phyloP scores from a whole-genome alignment of 257 asterid genomes.

The Buddleja alternifolia region DNA sequence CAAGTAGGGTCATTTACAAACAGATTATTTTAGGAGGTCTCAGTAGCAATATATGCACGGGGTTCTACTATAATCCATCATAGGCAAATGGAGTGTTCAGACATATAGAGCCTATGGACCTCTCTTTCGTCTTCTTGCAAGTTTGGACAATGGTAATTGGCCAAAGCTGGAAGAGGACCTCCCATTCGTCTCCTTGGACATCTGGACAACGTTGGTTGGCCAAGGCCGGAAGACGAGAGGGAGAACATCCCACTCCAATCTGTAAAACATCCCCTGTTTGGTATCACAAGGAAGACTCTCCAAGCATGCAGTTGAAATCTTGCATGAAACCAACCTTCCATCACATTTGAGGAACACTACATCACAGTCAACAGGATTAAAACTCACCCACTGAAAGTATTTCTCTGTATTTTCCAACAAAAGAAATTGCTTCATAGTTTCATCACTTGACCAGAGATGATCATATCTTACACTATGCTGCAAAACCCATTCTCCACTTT shows the following conservation, averaged over 20 bases:
- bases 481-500: constrained; percentile 20
- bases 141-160: too few species aligned
- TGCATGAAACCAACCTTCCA: constrained; percentile 5
- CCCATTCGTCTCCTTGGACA: neutral
- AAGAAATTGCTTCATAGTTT: constrained; percentile 15
- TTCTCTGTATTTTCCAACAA: neutral
- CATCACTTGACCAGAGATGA: constrained; percentile 30
- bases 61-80: too few species aligned
- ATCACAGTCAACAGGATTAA: constrained; percentile 7
- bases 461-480: constrained; percentile 16
- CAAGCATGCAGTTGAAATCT: constrained; percentile 23
- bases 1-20: too few species aligned
- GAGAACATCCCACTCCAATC: constrained; percentile 27
- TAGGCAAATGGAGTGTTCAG: too few species aligned
- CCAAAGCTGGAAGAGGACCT: too few species aligned
- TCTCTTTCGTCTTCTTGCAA: too few species aligned
- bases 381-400: constrained; percentile 23
- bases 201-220: constrained; percentile 14
- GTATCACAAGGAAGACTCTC: constrained; percentile 20
- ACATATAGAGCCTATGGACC: too few species aligned
- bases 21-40: too few species aligned
- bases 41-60: too few species aligned
- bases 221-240: constrained; percentile 24
- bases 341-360: constrained; percentile 30
- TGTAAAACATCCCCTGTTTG: constrained; percentile 22